phyloP scores from a whole-genome alignment of 805 yeast species.

The Candida schatavii region DNA sequence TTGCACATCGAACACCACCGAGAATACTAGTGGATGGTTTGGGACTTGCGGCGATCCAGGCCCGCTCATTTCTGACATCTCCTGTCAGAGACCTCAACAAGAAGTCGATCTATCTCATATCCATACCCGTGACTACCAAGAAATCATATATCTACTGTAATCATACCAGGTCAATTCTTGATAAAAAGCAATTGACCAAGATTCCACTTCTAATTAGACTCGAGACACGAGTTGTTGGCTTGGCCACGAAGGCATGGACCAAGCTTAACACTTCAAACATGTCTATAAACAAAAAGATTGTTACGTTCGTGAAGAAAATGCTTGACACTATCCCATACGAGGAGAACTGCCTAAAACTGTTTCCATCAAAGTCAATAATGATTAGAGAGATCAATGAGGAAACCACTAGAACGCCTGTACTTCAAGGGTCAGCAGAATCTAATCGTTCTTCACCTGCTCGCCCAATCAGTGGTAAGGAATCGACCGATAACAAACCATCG shows the following conservation, averaged over 20 bases:
- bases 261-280: slow-evolving; percentile 54
- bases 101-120: slow-evolving; percentile 57
- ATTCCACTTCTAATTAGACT: slow-evolving; percentile 35
- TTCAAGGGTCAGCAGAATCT: background rate
- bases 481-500: background rate
- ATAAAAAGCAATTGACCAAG: slow-evolving; percentile 21
- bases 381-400: slow-evolving; percentile 45
- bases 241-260: slow-evolving; percentile 62
- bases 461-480: background rate
- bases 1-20: too few species aligned
- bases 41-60: too few species aligned
- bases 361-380: slow-evolving; percentile 68
- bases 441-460: background rate
- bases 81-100: slow-evolving; percentile 9
- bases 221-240: slow-evolving; percentile 45
- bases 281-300: slow-evolving; percentile 58
- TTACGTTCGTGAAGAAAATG: slow-evolving; percentile 47
- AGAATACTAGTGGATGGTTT: too few species aligned
- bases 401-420: slow-evolving; percentile 5
- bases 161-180: slow-evolving; percentile 37
- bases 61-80: background rate
- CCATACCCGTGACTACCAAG: slow-evolving; percentile 67
- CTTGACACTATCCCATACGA: slow-evolving; percentile 72
- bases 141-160: slow-evolving; percentile 69
- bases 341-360: slow-evolving; percentile 69